Conservation (phyloP, 352 stramenopile species). For the Globisporangium cystogenes region DNA sequence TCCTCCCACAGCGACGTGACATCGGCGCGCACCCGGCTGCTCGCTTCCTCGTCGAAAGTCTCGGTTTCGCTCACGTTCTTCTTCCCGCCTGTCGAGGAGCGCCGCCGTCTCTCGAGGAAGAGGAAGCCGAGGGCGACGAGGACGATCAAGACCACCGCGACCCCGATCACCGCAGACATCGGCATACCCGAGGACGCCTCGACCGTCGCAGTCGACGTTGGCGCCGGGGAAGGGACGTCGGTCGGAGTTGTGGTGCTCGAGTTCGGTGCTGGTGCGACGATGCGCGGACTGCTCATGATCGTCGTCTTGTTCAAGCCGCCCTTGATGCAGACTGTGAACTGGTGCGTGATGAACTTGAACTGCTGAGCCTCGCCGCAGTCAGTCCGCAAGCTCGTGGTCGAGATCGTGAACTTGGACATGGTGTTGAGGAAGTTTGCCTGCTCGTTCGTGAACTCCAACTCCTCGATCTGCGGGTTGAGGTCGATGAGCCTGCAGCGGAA, state of each 20-base stretch:
- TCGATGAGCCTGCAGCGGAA: neutral
- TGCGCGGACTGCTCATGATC: neutral
- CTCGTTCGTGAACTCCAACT: neutral
- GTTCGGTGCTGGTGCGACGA: neutral
- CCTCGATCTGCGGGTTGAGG: neutral
- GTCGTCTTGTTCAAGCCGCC: neutral
- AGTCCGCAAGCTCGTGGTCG: neutral
- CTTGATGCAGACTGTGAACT: neutral
- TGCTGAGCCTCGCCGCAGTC: neutral
- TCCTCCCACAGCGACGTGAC: neutral
- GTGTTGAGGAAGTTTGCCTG: slow-evolving; percentile 1
- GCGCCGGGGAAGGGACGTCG: neutral
- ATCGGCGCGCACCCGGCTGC: neutral
- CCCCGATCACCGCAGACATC: neutral
- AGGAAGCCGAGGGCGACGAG: neutral
- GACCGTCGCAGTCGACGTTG: neutral
- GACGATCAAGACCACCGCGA: neutral
- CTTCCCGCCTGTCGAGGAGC: no score
- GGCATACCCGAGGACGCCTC: neutral
- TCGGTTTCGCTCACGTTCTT: no score
- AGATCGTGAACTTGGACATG: neutral
- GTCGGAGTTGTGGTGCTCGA: neutral
- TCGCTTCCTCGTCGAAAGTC: neutral
- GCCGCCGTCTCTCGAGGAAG: no score
- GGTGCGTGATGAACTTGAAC: neutral